Evolutionary conservation across 2,329 filamentous ascomycete species (phyloP).

Genomic region (Ophiostoma sp.): DNA sequence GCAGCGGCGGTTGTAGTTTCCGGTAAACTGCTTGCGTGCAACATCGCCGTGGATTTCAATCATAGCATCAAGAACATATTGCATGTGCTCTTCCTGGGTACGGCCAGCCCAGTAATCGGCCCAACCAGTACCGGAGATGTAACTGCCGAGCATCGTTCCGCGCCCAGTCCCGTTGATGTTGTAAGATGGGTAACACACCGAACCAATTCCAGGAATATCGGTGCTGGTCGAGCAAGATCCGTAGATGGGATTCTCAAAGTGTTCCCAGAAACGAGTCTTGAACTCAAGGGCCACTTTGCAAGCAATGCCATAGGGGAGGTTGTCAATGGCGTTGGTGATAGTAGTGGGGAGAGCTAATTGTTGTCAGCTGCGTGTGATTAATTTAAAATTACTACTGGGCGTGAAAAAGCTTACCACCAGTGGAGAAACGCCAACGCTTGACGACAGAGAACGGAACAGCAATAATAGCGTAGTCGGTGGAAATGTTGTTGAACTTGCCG

Average conservation of each 20-base stretch:
- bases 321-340: slow-evolving; percentile 3
- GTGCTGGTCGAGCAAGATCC: slow-evolving; percentile 13
- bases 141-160: slow-evolving; percentile 3
- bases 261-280: slow-evolving; percentile 15
- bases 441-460: slow-evolving; percentile 6
- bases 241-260: slow-evolving; percentile 13
- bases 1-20: slow-evolving; percentile 12
- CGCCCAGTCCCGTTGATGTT: slow-evolving; percentile 15
- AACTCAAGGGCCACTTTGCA: slow-evolving; percentile 14
- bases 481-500: not conserved
- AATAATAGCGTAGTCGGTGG: slow-evolving; percentile 3
- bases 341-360: not conserved
- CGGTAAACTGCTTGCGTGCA: slow-evolving; percentile 7
- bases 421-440: slow-evolving; percentile 1
- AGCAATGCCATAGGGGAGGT: slow-evolving; percentile 7
- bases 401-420: not conserved
- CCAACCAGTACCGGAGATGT: slow-evolving; percentile 7
- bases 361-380: not conserved
- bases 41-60: slow-evolving; percentile 14
- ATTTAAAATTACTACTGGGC: not conserved
- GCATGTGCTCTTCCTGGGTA: slow-evolving; percentile 1
- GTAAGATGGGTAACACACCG: slow-evolving; percentile 12
- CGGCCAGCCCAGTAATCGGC: slow-evolving; percentile 14
- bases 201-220: slow-evolving; percentile 6
- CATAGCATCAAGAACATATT: slow-evolving; percentile 13